Percentiles rank a stretch among this genome's conserved stretches.
Conservation (phyloP, 345 rosid species). For the Hirschfeldia incana region DNA sequence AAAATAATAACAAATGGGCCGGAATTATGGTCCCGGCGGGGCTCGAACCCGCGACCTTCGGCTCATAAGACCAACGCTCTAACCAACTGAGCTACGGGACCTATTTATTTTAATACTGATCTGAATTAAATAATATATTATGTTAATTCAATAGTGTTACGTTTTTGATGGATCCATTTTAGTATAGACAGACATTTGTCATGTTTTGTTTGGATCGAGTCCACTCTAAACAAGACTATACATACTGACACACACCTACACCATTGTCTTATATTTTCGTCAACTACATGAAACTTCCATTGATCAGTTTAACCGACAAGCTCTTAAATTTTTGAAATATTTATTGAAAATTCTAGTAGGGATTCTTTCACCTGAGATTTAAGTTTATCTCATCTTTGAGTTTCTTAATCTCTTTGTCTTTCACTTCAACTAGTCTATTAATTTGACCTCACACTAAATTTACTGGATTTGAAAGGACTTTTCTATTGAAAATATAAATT, state of each 20-base stretch:
- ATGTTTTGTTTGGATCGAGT: background rate
- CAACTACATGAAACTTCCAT: background rate
- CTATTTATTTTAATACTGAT: background rate
- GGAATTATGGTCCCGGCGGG: slow-evolving; percentile 71
- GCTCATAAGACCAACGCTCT: slow-evolving; percentile 99
- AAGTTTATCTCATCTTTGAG: slow-evolving; percentile 66
- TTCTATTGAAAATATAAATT: no score
- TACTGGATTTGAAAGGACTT: background rate
- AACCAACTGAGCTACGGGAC: slow-evolving; percentile 99
- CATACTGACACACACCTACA: background rate
- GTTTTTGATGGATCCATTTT: no score
- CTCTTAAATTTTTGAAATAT: background rate
- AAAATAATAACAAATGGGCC: background rate
- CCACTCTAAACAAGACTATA: background rate
- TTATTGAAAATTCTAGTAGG: background rate
- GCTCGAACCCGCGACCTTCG: slow-evolving; percentile 94
- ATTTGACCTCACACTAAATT: background rate
- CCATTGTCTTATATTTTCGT: background rate
- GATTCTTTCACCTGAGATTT: slow-evolving; percentile 64
- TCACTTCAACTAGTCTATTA: slow-evolving; percentile 46
- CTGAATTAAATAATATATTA: background rate
- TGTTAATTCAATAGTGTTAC: background rate
- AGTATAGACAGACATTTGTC: no score
- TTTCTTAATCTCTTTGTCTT: slow-evolving; percentile 68
- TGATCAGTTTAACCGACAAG: background rate